Evolutionary conservation across 1,284 basidiomycete genomes (phyloP), one percentile per base, ranked within the genome.

Genomic region (Pseudozyma thailandica): DNA sequence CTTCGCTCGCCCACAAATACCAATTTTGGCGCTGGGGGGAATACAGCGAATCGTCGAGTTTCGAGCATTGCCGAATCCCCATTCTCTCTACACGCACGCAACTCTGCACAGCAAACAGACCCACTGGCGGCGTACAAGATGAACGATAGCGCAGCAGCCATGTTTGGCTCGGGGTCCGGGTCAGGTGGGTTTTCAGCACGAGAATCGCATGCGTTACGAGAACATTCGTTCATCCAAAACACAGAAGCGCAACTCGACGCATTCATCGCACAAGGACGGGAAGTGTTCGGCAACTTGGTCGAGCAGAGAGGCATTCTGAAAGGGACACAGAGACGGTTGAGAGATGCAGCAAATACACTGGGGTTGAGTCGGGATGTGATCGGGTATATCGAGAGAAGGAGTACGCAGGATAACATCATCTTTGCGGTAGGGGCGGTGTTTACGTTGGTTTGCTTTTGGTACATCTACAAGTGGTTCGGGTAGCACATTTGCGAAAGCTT

Each of bases 281-380:
- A 79, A 28, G 77, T 80, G 35, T 77, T 80, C 44, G 76, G 74
- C n/a, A 82, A 82, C 42, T 54, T 82, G 15, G 72, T 75, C n/a
- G 81, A 82, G 56, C 81, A 82, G 49, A 55, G 80, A 12, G 64
- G 77, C 7, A 81, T 82, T 30, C 54, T 82, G 20, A 82, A 82
- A 39, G 77, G 74, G 3, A 82, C 81, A 18, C 75, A 78, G 33
- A 53, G 64, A 23, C 65, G 72, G 25, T 46, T 82, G 23, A 54
- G 77, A 21, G 80, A 81, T 44, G 80, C 80, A 3, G 81, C 79
- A 3, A 80, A 81, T 16, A 81, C 80, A 4, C 47, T 82, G 15
- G 81, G 81, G 5, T 47, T 82, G 16, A 82, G 80, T 41, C 62
- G 81, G 42, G 74, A 82, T 42, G 74, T 82, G 23, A 82, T 82